Conservation (phyloP, 2,329 filamentous ascomycete species). For the Rasamsonia emersonii region DNA sequence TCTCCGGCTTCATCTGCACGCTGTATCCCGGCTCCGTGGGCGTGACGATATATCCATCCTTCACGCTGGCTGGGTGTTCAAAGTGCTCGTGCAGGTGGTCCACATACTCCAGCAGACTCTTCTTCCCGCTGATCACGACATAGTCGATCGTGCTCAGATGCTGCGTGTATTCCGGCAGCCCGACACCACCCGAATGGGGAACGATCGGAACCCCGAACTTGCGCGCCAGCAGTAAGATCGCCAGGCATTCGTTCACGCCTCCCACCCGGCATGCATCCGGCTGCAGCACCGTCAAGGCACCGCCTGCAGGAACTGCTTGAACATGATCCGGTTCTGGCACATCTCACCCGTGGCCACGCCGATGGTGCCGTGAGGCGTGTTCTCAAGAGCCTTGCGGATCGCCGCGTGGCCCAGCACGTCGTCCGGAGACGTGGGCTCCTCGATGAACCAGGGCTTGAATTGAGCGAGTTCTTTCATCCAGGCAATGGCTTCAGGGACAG, state of each 20-base stretch:
- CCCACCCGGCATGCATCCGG: slow-evolving; percentile 85
- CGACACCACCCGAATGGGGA: slow-evolving; percentile 82
- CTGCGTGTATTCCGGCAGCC: slow-evolving; percentile 87
- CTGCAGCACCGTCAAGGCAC: slow-evolving; percentile 80
- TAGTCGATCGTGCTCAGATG: slow-evolving; percentile 91
- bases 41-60: slow-evolving; percentile 81
- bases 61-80: slow-evolving; percentile 67
- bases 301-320: slow-evolving; percentile 81
- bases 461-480: slow-evolving; percentile 77
- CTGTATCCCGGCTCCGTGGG: slow-evolving; percentile 77
- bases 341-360: slow-evolving; percentile 89
- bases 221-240: slow-evolving; percentile 73
- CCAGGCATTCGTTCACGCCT: slow-evolving; percentile 83
- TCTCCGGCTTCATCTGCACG: slow-evolving; percentile 85
- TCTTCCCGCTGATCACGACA: slow-evolving; percentile 72
- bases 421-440: slow-evolving; percentile 85
- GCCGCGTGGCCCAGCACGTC: slow-evolving; percentile 84
- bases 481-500: slow-evolving; percentile 76
- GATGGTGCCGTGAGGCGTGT: slow-evolving; percentile 49
- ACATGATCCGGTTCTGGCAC: slow-evolving; percentile 90
- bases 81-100: slow-evolving; percentile 94
- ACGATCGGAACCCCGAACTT: slow-evolving; percentile 69
- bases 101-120: slow-evolving; percentile 79
- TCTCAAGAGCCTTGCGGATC: slow-evolving; percentile 66
- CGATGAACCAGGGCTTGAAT: slow-evolving; percentile 82